These are phyloP conservation scores for Tetrapyrgos nigripes DNA, from an alignment of 1,284 basidiomycete genomes.

Conservation along the genomic window DNA sequence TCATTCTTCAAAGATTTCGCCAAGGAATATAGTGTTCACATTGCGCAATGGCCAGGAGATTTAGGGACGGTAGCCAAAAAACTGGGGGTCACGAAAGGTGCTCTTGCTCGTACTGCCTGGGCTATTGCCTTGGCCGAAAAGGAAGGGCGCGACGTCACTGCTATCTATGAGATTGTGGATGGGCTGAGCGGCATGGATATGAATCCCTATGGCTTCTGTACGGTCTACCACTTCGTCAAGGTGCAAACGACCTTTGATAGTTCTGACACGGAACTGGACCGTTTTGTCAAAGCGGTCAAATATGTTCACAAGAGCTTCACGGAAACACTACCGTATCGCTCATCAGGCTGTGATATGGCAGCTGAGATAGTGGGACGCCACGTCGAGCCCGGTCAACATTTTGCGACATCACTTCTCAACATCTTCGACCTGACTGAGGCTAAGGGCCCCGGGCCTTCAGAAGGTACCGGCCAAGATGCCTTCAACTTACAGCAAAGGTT, in stretches of 20 bases:
- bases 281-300: background rate
- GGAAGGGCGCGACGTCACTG: background rate
- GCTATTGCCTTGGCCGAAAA: conserved; percentile 4
- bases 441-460: background rate
- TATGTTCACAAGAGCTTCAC: background rate
- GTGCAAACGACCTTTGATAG: background rate
- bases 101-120: background rate
- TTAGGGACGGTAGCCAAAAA: background rate
- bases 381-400: background rate
- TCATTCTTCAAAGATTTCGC: background rate
- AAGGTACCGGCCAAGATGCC: background rate
- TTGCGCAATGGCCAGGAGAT: conserved; percentile 1
- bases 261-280: background rate
- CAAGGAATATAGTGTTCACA: background rate
- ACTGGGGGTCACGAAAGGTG: conserved; percentile 2
- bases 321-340: conserved; percentile 2
- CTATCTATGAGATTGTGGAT: conserved; percentile 10
- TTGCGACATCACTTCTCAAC: conserved; percentile 6
- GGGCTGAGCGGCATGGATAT: background rate
- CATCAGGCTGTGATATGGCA: conserved; percentile 4
- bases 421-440: conserved; percentile 2
- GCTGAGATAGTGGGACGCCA: conserved; percentile 2
- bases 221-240: background rate
- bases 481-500: background rate
- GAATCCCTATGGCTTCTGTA: conserved; percentile 6